phyloP scores from a whole-genome alignment of 495 filamentous ascomycete genomes.

The Margaritispora aquatica region DNA sequence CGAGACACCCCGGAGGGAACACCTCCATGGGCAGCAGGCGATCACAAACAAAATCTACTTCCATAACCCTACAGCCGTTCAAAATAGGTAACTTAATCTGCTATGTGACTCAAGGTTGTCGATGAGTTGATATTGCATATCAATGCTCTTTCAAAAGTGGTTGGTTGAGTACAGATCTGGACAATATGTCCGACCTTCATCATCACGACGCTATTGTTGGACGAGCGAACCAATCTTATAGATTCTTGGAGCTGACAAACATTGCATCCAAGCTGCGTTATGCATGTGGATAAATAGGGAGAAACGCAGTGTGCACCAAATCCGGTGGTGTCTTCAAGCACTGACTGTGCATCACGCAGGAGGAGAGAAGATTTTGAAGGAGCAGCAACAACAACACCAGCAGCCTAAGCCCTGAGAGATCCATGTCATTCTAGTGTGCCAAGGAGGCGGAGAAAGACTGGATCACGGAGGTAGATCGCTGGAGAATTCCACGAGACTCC shows the following conservation, averaged over 20 bases:
- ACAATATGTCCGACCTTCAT: neutral
- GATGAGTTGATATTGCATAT: neutral
- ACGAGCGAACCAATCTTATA: neutral
- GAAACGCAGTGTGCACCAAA: neutral
- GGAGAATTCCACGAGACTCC: too few relatives aligned
- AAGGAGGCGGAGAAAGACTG: neutral
- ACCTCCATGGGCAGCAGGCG: neutral
- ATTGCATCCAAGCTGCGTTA: neutral
- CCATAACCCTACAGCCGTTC: neutral
- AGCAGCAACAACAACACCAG: too few relatives aligned
- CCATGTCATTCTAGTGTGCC: neutral
- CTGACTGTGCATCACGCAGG: neutral
- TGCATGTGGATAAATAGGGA: neutral
- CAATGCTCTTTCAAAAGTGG: neutral
- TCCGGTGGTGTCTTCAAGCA: neutral
- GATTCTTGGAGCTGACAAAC: neutral
- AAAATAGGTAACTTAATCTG: neutral
- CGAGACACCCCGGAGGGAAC: neutral
- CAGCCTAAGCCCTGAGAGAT: neutral
- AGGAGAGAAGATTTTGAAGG: too few relatives aligned
- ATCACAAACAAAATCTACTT: neutral
- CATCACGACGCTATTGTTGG: neutral
- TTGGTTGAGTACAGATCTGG: neutral
- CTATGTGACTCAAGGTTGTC: neutral
- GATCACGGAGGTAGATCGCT: too few relatives aligned